Percentiles rank a stretch among this genome's conserved stretches.
Conservation (phyloP, 78 protist genomes). For the Bigelowiella natans region DNA sequence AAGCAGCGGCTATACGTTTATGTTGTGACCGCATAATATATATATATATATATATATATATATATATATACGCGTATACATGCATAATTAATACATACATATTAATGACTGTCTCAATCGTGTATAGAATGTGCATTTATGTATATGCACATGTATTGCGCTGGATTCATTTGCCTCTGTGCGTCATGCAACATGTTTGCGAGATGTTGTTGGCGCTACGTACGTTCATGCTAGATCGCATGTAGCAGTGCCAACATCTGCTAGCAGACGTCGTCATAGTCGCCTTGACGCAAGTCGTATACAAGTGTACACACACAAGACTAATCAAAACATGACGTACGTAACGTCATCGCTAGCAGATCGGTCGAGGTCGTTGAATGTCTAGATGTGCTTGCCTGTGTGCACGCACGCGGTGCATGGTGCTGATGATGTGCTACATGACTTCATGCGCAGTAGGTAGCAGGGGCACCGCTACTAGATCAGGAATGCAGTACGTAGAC, state of each 20-base stretch:
- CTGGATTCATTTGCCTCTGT: too few relatives aligned
- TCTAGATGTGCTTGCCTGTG: too few relatives aligned
- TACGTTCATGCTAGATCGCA: neutral
- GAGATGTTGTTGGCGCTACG: neutral
- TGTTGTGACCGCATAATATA: too few relatives aligned
- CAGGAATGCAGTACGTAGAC: too few relatives aligned
- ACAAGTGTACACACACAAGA: neutral
- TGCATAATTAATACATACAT: neutral
- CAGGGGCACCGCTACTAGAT: too few relatives aligned
- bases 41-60: neutral
- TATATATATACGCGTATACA: neutral
- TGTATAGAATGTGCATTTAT: neutral
- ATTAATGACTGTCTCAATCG: neutral
- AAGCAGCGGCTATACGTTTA: too few relatives aligned
- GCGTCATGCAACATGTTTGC: neutral
- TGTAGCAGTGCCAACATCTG: neutral
- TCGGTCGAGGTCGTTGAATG: too few relatives aligned
- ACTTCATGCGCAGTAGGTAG: too few relatives aligned
- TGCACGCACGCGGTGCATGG: too few relatives aligned
- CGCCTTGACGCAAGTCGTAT: neutral
- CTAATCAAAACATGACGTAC: too few relatives aligned
- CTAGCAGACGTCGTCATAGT: neutral
- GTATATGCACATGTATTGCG: neutral
- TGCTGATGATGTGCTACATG: too few relatives aligned
- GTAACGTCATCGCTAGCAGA: too few relatives aligned